Evolutionary conservation across 2,329 filamentous ascomycete species (phyloP), one percentile per base, ranked within the genome.

Genomic region (Ceratocystis albifundus): DNA sequence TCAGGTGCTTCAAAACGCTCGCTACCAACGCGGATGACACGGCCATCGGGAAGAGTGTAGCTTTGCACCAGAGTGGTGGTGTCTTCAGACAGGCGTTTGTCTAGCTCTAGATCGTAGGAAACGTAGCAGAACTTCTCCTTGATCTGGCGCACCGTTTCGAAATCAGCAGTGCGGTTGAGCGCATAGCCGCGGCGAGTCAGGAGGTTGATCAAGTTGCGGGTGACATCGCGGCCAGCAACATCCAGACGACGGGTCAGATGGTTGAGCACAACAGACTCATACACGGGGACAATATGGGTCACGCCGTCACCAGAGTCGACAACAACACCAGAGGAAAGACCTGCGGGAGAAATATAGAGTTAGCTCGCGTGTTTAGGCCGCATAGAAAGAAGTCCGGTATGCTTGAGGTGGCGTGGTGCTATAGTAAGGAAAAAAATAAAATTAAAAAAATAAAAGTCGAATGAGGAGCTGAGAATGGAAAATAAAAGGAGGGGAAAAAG

Each of bases 111-210:
- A 76, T 99, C 94, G 80, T 97, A 99, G 12, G 92, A 96, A 67
- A 99, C 93, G 76, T 99, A 99, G 82, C 94, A 97, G 64, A 99
- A 88, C 82, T 99, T 99, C 82, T 99, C 94, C 80, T 99, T 99
- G 80, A 99, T 97, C 77, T 97, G 93, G 69, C 94, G 89, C 66
- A 99, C 94, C 3, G 94, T 99, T 78, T 99, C 94, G 76, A 99
- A 99, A 76, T 99, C 94, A 74, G 94, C 94, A 12, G 94, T 99
- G 75, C 94, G 86, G 84, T 99, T 99, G 69, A 99, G 85, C 45
- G 94, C 91, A 76, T 99, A 99, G 57, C 94, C 94, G 71, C 94
- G 86, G 73, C 94, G 90, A 67, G 96, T 84, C 22, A 99, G 87
- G 62, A 99, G 87, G 63, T 91, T 90, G 76, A 99, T 99, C 70